Conservation (phyloP, 2,329 filamentous ascomycete genomes). For the Pseudophaeomoniella oleicola region DNA sequence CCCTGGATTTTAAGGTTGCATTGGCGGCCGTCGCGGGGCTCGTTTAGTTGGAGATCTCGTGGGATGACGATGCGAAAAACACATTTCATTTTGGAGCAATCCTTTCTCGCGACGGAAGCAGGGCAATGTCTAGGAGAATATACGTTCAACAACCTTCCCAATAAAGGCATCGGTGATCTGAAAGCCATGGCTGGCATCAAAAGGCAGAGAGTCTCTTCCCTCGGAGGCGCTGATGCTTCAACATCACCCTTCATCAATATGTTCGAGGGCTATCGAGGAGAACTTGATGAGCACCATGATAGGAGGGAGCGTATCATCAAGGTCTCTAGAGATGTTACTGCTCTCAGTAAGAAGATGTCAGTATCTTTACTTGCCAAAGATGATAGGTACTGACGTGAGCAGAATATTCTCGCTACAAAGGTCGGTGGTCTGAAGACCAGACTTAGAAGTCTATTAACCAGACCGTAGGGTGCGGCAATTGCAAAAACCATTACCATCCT, state of each 20-base stretch:
- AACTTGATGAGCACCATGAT: conserved; percentile 90
- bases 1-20: conserved; percentile 3
- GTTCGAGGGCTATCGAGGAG: conserved; percentile 73
- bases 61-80: too few relatives aligned
- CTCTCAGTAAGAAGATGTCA: conserved; percentile 92
- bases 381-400: conserved; percentile 1
- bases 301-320: conserved; percentile 82
- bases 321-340: conserved; percentile 81
- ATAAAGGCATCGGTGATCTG: too few relatives aligned
- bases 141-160: too few relatives aligned
- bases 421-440: conserved; percentile 28
- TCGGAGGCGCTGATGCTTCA: conserved; percentile 6
- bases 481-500: conserved; percentile 40
- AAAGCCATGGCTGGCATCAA: conserved; percentile 13
- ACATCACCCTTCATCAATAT: conserved; percentile 44
- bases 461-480: conserved; percentile 2
- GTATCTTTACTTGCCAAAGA: conserved; percentile 9
- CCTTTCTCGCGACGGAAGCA: too few relatives aligned
- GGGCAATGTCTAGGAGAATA: too few relatives aligned
- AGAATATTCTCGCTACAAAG: conserved; percentile 78
- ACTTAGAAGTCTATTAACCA: neutral
- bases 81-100: too few relatives aligned
- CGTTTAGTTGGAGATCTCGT: neutral
- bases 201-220: conserved; percentile 4
- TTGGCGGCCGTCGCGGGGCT: neutral